A percentile compares a stretch with the other conserved stretches of the same genome.
phyloP scores from a whole-genome alignment of 1,139 yeast genomes.

The Candida buenavistaensis region DNA sequence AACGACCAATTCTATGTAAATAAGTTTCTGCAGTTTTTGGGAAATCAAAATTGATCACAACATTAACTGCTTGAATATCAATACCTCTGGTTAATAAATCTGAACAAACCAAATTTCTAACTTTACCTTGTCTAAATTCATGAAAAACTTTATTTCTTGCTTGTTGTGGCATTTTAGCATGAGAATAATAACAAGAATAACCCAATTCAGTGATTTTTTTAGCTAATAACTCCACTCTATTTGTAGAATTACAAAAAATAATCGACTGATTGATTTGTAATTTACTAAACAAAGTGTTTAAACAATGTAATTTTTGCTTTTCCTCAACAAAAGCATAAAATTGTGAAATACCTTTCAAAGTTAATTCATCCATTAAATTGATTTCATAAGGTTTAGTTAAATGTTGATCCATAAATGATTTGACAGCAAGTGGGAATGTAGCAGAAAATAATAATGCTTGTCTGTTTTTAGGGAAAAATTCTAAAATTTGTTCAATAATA shows the following conservation, averaged over 20 bases:
- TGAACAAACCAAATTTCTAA: slow-evolving; percentile 94
- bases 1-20: slow-evolving; percentile 97
- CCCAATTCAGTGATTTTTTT: slow-evolving; percentile 96
- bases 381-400: slow-evolving; percentile 91
- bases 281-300: slow-evolving; percentile 91
- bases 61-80: slow-evolving; percentile 98
- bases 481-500: slow-evolving; percentile 83
- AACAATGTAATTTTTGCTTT: slow-evolving; percentile 90
- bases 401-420: slow-evolving; percentile 89
- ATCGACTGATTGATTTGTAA: slow-evolving; percentile 94
- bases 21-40: slow-evolving; percentile 98
- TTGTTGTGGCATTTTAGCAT: slow-evolving; percentile 96
- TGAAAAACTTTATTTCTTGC: slow-evolving; percentile 98
- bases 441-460: slow-evolving; percentile 92
- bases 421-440: slow-evolving; percentile 93
- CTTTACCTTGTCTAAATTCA: slow-evolving; percentile 97
- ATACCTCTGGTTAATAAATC: slow-evolving; percentile 98
- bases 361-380: slow-evolving; percentile 95
- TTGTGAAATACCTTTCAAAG: slow-evolving; percentile 94
- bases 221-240: slow-evolving; percentile 92
- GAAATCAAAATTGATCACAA: slow-evolving; percentile 95
- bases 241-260: slow-evolving; percentile 94
- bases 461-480: slow-evolving; percentile 75
- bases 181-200: slow-evolving; percentile 94
- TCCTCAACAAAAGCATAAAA: slow-evolving; percentile 98